phyloP scores from a whole-genome alignment of 345 rosid species.

The Hibiscus syriacus region DNA sequence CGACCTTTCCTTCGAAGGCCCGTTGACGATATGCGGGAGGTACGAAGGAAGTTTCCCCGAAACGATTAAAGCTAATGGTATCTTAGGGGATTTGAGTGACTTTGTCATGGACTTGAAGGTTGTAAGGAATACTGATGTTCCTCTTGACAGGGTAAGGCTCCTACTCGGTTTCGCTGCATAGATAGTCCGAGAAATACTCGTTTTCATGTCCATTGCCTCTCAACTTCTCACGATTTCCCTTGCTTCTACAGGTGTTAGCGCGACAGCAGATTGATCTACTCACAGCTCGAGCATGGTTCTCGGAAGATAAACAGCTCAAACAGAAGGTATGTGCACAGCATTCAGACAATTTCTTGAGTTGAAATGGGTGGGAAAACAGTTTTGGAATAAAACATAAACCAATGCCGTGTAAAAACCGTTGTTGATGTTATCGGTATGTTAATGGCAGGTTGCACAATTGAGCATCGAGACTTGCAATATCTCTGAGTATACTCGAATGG shows the following conservation, averaged over 20 bases:
- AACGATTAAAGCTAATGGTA: slow-evolving; percentile 31
- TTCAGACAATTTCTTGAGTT: not conserved
- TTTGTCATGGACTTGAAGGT: slow-evolving; percentile 36
- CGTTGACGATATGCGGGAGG: slow-evolving; percentile 46
- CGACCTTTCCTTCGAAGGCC: slow-evolving; percentile 47
- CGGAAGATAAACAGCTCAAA: slow-evolving; percentile 54
- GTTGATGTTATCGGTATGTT: not conserved
- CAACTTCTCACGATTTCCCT: not conserved
- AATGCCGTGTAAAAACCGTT: no score
- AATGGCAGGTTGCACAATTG: slow-evolving; percentile 51
- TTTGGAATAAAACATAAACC: not conserved
- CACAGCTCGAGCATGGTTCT: slow-evolving; percentile 84
- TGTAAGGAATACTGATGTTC: slow-evolving; percentile 31
- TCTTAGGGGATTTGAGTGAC: slow-evolving; percentile 38
- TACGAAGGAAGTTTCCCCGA: slow-evolving; percentile 42
- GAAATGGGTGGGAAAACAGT: not conserved
- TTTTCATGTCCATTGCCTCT: not conserved
- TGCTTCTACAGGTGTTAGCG: slow-evolving; percentile 44
- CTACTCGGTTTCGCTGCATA: not conserved
- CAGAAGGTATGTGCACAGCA: slow-evolving; percentile 60
- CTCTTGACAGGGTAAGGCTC: slow-evolving; percentile 39
- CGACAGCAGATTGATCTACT: slow-evolving; percentile 69
- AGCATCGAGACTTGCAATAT: slow-evolving; percentile 49
- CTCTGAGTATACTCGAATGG: slow-evolving; percentile 73
- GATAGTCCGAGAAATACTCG: not conserved